Evolutionary conservation across 495 filamentous ascomycete species (phyloP).

Genomic region (Haplographium delicatum): DNA sequence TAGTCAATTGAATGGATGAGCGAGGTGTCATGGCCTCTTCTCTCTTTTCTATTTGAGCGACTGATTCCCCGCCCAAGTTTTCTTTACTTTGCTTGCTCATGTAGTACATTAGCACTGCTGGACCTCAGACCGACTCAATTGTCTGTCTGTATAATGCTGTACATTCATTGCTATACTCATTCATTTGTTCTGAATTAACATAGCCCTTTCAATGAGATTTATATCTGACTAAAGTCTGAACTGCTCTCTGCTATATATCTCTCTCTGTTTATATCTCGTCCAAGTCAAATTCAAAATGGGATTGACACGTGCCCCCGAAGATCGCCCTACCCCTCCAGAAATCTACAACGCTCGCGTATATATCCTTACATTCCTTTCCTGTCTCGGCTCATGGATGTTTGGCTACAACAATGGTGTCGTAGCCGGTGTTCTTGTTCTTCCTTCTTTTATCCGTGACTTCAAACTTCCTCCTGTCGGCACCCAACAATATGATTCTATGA

Average conservation of each 20-base stretch:
- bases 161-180: slow-evolving; percentile 4
- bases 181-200: slow-evolving; percentile 7
- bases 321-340: slow-evolving; percentile 10
- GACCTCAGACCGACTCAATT: neutral
- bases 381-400: slow-evolving; percentile 22
- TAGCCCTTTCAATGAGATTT: slow-evolving; percentile 3
- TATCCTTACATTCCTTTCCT: slow-evolving; percentile 12
- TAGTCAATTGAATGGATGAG: neutral
- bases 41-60: slow-evolving; percentile 5
- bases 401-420: slow-evolving; percentile 18
- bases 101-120: neutral
- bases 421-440: slow-evolving; percentile 13
- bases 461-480: slow-evolving; percentile 7
- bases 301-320: slow-evolving; percentile 14
- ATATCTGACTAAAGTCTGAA: too few relatives aligned
- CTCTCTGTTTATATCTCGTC: too few relatives aligned
- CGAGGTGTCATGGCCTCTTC: neutral
- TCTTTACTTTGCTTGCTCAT: neutral
- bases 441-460: slow-evolving; percentile 13
- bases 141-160: neutral
- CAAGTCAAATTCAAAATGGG: slow-evolving; percentile 15
- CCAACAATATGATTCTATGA: neutral
- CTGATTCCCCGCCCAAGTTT: neutral
- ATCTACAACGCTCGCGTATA: slow-evolving; percentile 18
- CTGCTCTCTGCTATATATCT: too few relatives aligned